phyloP scores from a whole-genome alignment of 2,329 filamentous ascomycete genomes.

The Akanthomyces lecanii region DNA sequence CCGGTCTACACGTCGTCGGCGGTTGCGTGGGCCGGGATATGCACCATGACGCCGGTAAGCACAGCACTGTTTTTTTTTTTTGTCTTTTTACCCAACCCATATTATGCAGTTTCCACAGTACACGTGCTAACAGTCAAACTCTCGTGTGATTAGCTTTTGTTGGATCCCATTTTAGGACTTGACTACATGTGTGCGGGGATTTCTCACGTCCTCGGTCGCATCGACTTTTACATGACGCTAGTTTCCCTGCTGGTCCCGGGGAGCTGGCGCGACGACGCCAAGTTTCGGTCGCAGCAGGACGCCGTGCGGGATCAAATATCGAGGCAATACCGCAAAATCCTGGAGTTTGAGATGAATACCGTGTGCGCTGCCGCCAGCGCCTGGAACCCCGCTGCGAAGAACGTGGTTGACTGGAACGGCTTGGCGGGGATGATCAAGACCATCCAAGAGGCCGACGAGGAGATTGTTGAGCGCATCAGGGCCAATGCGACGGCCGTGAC shows the following conservation, averaged over 20 bases:
- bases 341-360: conserved; percentile 39
- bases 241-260: conserved; percentile 24
- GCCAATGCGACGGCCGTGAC: background rate
- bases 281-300: conserved; percentile 23
- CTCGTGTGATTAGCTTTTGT: conserved; percentile 26
- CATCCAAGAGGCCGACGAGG: conserved; percentile 27
- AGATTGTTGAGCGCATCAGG: conserved; percentile 23
- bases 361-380: conserved; percentile 35
- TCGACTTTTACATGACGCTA: conserved; percentile 34
- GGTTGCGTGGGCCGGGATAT: conserved; percentile 35
- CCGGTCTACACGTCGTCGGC: conserved; percentile 27
- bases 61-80: background rate
- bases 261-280: conserved; percentile 23
- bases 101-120: background rate
- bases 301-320: conserved; percentile 24
- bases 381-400: conserved; percentile 35
- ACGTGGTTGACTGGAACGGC: conserved; percentile 33
- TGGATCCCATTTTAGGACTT: conserved; percentile 33
- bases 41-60: conserved; percentile 34
- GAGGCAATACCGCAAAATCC: conserved; percentile 29
- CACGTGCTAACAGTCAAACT: background rate
- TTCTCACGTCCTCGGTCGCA: conserved; percentile 30
- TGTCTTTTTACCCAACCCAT: background rate
- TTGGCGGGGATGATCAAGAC: conserved; percentile 26
- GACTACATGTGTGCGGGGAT: conserved; percentile 29